phyloP scores from a whole-genome alignment of 2,329 filamentous ascomycete species.

The Shiraia bambusicola region DNA sequence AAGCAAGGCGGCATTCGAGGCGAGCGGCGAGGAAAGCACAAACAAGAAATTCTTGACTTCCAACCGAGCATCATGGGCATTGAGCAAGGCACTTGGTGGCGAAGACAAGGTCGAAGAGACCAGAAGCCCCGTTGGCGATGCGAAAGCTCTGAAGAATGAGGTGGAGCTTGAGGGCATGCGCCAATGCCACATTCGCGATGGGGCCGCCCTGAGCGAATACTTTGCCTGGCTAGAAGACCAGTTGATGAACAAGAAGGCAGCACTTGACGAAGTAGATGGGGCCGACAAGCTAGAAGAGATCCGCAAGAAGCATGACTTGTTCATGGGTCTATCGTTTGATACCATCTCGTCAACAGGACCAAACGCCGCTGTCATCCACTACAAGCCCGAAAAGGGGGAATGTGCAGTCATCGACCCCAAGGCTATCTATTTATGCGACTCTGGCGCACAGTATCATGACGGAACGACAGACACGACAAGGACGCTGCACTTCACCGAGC shows the following conservation, averaged over 20 bases:
- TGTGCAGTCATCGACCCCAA: conserved; percentile 83
- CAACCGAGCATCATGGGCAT: conserved; percentile 87
- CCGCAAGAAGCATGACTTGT: conserved; percentile 69
- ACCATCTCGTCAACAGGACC: conserved; percentile 94
- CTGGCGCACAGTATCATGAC: conserved; percentile 92
- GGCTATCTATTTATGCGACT: conserved; percentile 92
- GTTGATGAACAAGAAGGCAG: conserved; percentile 69
- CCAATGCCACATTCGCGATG: conserved; percentile 89
- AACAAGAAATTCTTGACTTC: conserved; percentile 76
- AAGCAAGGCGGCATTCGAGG: conserved; percentile 47
- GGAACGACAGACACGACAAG: conserved; percentile 95
- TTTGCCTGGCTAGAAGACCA: conserved; percentile 97
- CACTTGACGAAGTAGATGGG: conserved; percentile 84
- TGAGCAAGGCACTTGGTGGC: conserved; percentile 82
- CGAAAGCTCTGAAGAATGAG: conserved; percentile 93
- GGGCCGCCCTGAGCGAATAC: conserved; percentile 85
- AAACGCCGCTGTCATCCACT: conserved; percentile 94
- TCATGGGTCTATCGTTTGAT: conserved; percentile 87
- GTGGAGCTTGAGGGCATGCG: conserved; percentile 90
- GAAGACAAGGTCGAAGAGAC: conserved; percentile 82
- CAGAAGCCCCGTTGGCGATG: conserved; percentile 82
- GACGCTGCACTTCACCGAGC: conserved; percentile 87
- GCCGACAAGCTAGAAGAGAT: conserved; percentile 85
- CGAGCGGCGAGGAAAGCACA: conserved; percentile 34
- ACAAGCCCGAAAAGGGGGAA: conserved; percentile 77